phyloP scores from a whole-genome alignment of 2,329 filamentous ascomycete genomes.

The Myriosclerotinia duriaeana region DNA sequence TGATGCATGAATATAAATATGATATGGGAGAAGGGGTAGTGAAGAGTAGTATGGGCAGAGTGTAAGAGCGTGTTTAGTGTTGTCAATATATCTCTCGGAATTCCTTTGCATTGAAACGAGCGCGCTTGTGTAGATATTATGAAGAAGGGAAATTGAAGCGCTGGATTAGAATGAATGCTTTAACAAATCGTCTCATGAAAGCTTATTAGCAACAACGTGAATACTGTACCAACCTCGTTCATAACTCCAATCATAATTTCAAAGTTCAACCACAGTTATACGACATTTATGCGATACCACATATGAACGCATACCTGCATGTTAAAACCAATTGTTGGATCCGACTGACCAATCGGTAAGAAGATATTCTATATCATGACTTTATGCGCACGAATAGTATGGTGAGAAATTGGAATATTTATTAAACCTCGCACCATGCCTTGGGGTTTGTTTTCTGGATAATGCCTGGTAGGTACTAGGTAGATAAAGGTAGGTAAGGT shows the following conservation, averaged over 20 bases:
- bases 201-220: neutral
- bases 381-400: conserved; percentile 6
- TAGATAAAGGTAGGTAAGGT: neutral
- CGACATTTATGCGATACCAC: neutral
- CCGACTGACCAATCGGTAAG: neutral
- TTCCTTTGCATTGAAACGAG: conserved; percentile 19
- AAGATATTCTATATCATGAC: neutral
- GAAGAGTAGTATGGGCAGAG: conserved; percentile 13
- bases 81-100: conserved; percentile 28
- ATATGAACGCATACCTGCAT: neutral
- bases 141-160: neutral
- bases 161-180: conserved; percentile 7
- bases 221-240: neutral
- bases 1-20: conserved; percentile 49
- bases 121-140: conserved; percentile 24
- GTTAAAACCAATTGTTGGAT: neutral
- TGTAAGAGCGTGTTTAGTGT: conserved; percentile 14
- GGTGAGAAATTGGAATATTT: neutral
- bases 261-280: neutral
- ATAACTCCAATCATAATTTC: neutral
- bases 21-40: neutral
- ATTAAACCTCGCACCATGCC: too few species aligned
- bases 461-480: too few species aligned
- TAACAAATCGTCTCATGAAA: neutral
- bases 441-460: too few species aligned